These are phyloP conservation scores for Colletotrichum tropicale DNA, from an alignment of 2,329 filamentous ascomycete species.

Conservation along the genomic window DNA sequence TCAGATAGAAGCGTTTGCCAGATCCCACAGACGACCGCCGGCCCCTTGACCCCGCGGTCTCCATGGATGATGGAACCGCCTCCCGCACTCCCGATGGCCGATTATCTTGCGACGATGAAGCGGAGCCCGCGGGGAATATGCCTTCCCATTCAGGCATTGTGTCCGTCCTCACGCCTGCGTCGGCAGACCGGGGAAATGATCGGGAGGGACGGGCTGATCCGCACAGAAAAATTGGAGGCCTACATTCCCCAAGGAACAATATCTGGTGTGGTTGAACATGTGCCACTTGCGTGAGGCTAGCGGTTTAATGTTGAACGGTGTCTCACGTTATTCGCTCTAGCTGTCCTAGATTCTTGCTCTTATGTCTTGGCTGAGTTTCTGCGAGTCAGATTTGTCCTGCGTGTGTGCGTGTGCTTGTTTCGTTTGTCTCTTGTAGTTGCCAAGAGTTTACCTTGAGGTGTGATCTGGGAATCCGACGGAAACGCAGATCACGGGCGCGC, in stretches of 20 bases:
- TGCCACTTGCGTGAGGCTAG: neutral
- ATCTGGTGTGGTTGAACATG: neutral
- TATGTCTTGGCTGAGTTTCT: constrained; percentile 2
- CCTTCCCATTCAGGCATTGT: neutral
- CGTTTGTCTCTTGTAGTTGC: neutral
- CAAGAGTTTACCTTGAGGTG: neutral
- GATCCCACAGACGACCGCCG: neutral
- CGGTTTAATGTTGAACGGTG: neutral
- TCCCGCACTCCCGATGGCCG: neutral
- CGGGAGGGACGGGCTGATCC: constrained; percentile 15
- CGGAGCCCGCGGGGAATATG: neutral
- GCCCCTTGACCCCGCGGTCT: neutral
- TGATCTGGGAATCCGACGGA: neutral
- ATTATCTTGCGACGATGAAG: neutral
- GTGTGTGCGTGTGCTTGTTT: neutral
- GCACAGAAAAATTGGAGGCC: neutral
- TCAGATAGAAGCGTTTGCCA: neutral
- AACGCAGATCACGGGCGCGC: neutral
- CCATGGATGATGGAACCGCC: neutral
- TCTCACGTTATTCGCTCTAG: constrained; percentile 6
- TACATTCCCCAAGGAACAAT: neutral
- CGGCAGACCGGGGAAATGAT: constrained; percentile 10
- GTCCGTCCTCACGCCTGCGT: neutral
- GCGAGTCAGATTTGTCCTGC: neutral
- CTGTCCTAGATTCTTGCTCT: neutral